These are phyloP conservation scores for Pilaira anomala DNA, from an alignment of 192 early-diverging fungal genomes.

Conservation along the genomic window DNA sequence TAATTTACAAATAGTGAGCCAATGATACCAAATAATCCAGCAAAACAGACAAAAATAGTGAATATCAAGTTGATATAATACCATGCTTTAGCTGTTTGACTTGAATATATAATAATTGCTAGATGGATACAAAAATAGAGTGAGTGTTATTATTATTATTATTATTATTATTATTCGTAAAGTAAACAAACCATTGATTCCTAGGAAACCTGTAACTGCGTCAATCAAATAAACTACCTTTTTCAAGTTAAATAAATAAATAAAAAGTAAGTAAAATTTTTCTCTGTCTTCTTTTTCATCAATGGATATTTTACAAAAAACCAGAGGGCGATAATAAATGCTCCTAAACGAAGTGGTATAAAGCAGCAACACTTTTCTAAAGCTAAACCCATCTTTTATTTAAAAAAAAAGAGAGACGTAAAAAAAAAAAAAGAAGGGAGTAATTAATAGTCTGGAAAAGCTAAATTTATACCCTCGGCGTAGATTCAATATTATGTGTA, in stretches of 20 bases:
- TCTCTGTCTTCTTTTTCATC: not conserved
- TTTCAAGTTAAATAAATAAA: not conserved
- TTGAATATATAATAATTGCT: conserved; percentile 22
- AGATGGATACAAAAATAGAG: not conserved
- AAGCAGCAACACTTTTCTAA: conserved; percentile 39
- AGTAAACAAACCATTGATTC: conserved; percentile 19
- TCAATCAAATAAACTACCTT: conserved; percentile 24
- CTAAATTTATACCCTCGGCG: no score
- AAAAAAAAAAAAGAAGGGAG: conserved; percentile 16
- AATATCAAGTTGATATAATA: conserved; percentile 23
- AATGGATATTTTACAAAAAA: conserved; percentile 41
- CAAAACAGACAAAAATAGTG: conserved; percentile 9
- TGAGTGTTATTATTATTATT: not conserved
- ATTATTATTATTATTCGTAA: not conserved
- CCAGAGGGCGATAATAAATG: conserved; percentile 37
- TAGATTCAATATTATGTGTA: no score
- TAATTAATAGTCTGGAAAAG: no score
- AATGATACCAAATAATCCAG: conserved; percentile 24
- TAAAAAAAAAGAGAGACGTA: not conserved
- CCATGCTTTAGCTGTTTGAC: conserved; percentile 18
- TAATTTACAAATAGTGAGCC: conserved; percentile 18
- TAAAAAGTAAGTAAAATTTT: not conserved
- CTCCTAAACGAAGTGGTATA: conserved; percentile 38
- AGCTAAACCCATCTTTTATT: conserved; percentile 20
- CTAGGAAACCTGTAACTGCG: conserved; percentile 20